phyloP scores from a whole-genome alignment of 2,329 filamentous ascomycete genomes.

The Fusarium setosum region DNA sequence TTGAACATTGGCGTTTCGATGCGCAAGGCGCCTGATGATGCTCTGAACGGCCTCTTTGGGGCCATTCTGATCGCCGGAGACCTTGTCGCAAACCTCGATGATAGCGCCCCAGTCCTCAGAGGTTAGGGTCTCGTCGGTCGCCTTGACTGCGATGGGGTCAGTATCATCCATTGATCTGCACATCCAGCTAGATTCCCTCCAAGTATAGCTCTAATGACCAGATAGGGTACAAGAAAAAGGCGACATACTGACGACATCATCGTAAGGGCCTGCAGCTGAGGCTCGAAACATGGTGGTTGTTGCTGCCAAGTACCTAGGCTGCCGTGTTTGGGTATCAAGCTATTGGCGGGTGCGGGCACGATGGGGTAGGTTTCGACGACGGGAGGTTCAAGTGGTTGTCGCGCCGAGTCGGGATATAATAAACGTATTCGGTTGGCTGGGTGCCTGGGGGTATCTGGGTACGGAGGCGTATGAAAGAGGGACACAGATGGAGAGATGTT shows the following conservation, averaged over 20 bases:
- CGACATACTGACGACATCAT: slow-evolving; percentile 68
- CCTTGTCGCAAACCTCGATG: slow-evolving; percentile 72
- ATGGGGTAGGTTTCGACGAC: slow-evolving; percentile 10
- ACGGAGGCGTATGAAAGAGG: slow-evolving; percentile 7
- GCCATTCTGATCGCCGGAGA: slow-evolving; percentile 64
- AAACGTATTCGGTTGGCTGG: slow-evolving; percentile 9
- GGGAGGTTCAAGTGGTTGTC: neutral
- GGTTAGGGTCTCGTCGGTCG: slow-evolving; percentile 97
- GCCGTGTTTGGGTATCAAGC: slow-evolving; percentile 17
- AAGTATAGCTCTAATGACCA: neutral
- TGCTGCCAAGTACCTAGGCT: slow-evolving; percentile 29
- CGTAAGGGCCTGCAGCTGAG: slow-evolving; percentile 67
- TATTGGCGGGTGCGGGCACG: slow-evolving; percentile 7
- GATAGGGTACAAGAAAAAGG: neutral
- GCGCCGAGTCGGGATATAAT: neutral
- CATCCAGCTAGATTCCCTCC: neutral
- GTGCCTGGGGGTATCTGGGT: slow-evolving; percentile 20
- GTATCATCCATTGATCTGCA: slow-evolving; percentile 4
- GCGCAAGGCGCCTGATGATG: slow-evolving; percentile 90
- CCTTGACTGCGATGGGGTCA: slow-evolving; percentile 64
- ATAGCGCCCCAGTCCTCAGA: slow-evolving; percentile 78
- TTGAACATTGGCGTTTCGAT: slow-evolving; percentile 96
- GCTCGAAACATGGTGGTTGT: slow-evolving; percentile 66
- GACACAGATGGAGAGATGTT: neutral
- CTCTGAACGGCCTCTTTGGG: slow-evolving; percentile 88